Evolutionary conservation across 1,284 basidiomycete genomes (phyloP).

Genomic region (Caloboletus firmus): DNA sequence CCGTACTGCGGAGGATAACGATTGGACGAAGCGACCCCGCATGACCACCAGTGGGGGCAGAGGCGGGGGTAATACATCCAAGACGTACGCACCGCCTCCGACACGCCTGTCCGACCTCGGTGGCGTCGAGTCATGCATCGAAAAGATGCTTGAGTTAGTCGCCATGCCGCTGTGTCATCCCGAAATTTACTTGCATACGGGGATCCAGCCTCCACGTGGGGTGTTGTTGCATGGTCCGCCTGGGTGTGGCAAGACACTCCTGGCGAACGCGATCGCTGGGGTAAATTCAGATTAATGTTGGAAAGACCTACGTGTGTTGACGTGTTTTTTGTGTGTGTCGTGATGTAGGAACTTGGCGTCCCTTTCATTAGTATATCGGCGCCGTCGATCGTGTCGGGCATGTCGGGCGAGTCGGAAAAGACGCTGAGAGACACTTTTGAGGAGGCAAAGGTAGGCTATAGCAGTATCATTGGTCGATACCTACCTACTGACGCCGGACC

Average conservation of each 20-base stretch:
- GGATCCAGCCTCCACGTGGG: conserved; percentile 91
- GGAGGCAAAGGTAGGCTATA: conserved; percentile 71
- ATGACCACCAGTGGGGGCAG: background rate
- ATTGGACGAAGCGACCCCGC: conserved; percentile 51
- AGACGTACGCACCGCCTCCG: conserved; percentile 65
- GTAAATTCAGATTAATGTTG: conserved; percentile 46
- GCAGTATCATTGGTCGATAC: background rate
- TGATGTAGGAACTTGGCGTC: conserved; percentile 76
- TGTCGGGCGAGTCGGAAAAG: conserved; percentile 98
- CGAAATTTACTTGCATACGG: conserved; percentile 92
- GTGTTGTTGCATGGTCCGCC: conserved; percentile 95
- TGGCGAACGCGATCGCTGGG: conserved; percentile 92
- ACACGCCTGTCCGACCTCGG: conserved; percentile 84
- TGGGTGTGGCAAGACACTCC: conserved; percentile 93
- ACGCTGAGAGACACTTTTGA: conserved; percentile 95
- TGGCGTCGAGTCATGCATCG: conserved; percentile 82
- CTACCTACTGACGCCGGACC: background rate
- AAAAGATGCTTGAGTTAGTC: conserved; percentile 93
- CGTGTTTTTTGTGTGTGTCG: background rate
- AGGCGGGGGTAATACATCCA: conserved; percentile 25
- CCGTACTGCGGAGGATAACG: conserved; percentile 42
- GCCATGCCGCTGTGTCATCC: conserved; percentile 95
- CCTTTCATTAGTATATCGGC: conserved; percentile 95
- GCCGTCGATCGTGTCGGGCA: conserved; percentile 93
- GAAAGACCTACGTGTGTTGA: conserved; percentile 9